Conservation (phyloP, 306 rosid species). For the Cicer pinnatifidum region DNA sequence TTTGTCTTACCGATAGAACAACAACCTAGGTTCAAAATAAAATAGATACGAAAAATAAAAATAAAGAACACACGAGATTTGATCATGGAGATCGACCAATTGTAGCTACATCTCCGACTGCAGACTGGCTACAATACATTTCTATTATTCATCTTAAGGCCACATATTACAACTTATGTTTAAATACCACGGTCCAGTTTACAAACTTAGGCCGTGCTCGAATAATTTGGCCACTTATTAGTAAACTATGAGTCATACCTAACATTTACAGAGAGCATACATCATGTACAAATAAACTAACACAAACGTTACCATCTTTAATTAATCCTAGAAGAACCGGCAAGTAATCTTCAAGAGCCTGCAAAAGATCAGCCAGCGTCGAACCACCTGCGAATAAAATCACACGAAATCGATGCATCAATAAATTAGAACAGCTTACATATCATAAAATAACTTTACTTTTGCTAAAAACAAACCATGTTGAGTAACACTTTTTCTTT, state of each 20-base stretch:
- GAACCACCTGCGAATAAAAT: constrained; percentile 79
- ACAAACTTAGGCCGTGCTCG: no score
- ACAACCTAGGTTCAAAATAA: no score
- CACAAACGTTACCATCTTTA: constrained; percentile 74
- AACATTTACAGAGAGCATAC: neutral
- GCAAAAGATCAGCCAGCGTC: constrained; percentile 84
- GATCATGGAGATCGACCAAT: no score
- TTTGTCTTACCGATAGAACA: constrained; percentile 10
- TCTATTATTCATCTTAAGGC: no score
- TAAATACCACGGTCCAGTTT: no score
- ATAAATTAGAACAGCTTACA: constrained; percentile 28
- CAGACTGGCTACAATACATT: no score
- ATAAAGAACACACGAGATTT: no score
- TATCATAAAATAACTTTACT: constrained; percentile 33
- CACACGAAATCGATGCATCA: constrained; percentile 46
- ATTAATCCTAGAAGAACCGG: constrained; percentile 92
- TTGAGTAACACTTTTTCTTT: constrained; percentile 79
- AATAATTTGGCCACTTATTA: no score
- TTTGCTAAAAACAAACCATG: constrained; percentile 68
- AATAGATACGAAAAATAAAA: no score
- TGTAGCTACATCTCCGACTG: no score
- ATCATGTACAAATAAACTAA: constrained; percentile 29
- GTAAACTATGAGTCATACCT: no score
- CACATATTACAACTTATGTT: no score
- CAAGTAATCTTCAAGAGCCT: constrained; percentile 89